These are phyloP conservation scores for Gaeumannomyces sp. DNA, from an alignment of 2,329 filamentous ascomycete genomes.

Conservation along the genomic window DNA sequence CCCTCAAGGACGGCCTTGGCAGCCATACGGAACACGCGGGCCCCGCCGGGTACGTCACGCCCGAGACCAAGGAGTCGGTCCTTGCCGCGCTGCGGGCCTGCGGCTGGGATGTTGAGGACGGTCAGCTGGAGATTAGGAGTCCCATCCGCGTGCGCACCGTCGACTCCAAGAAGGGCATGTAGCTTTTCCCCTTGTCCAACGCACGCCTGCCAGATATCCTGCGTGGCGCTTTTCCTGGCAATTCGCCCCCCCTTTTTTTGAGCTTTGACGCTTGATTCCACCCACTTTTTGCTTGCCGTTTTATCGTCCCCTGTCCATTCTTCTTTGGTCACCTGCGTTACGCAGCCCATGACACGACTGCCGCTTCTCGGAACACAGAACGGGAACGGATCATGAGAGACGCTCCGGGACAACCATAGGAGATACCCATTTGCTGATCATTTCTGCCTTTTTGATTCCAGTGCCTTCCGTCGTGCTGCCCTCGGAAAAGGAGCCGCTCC, in stretches of 20 bases:
- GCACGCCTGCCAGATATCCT: neutral
- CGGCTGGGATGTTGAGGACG: conserved; percentile 62
- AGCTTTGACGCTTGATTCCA: no score
- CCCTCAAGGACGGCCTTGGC: conserved; percentile 28
- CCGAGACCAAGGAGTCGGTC: conserved; percentile 26
- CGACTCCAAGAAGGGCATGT: conserved; percentile 23
- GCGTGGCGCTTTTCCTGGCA: neutral
- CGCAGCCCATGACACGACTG: neutral
- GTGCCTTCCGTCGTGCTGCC: conserved; percentile 3
- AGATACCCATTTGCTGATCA: conserved; percentile 9
- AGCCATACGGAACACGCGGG: conserved; percentile 31
- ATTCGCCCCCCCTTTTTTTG: neutral
- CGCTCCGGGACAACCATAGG: neutral
- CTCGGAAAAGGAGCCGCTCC: conserved; percentile 7
- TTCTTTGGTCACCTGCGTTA: neutral
- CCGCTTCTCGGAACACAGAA: conserved; percentile 6
- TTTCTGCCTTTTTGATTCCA: conserved; percentile 8
- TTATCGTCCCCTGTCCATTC: no score
- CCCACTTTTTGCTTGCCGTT: neutral
- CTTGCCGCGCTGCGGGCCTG: conserved; percentile 31
- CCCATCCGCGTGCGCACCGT: conserved; percentile 35
- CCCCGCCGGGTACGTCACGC: conserved; percentile 37
- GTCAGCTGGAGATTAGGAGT: conserved; percentile 60
- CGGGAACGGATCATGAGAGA: neutral
- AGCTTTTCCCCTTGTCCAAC: conserved; percentile 7